Evolutionary conservation across 495 filamentous ascomycete genomes (phyloP).

Genomic region (Monascus purpureus): DNA sequence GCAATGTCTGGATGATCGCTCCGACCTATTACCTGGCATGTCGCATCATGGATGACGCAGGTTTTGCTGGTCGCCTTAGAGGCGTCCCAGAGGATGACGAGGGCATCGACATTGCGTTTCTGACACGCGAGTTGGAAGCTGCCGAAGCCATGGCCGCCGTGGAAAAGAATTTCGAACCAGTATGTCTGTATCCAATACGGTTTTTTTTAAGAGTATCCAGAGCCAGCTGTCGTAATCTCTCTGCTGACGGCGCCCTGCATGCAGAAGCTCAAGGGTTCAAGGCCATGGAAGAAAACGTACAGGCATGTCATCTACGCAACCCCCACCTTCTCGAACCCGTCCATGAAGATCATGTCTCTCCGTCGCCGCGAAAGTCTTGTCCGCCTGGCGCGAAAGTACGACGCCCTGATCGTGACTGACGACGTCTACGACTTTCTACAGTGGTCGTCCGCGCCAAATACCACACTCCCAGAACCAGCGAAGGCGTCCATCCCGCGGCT

Average conservation of each 20-base stretch:
- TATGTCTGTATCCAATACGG: constrained; percentile 10
- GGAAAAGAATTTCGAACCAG: constrained; percentile 22
- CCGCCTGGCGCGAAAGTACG: constrained; percentile 50
- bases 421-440: constrained; percentile 87
- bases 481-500: constrained; percentile 49
- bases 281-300: constrained; percentile 53
- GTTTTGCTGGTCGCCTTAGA: constrained; percentile 45
- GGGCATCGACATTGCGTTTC: constrained; percentile 49
- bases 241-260: neutral
- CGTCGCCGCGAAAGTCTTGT: constrained; percentile 47
- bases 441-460: constrained; percentile 38
- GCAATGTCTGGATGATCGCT: constrained; percentile 61
- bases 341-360: constrained; percentile 56
- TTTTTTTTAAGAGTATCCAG: neutral
- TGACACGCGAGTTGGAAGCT: constrained; percentile 34
- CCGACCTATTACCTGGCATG: constrained; percentile 72
- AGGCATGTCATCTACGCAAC: constrained; percentile 73
- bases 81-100: constrained; percentile 62
- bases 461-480: constrained; percentile 8
- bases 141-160: constrained; percentile 18
- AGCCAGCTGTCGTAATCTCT: neutral
- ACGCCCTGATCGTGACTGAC: constrained; percentile 70
- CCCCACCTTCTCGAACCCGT: constrained; percentile 73
- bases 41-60: constrained; percentile 65
- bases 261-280: constrained; percentile 25